Evolutionary conservation across 2,329 filamentous ascomycete genomes (phyloP), one percentile per base, ranked within the genome.

Genomic region (Pseudogymnoascus sp.): DNA sequence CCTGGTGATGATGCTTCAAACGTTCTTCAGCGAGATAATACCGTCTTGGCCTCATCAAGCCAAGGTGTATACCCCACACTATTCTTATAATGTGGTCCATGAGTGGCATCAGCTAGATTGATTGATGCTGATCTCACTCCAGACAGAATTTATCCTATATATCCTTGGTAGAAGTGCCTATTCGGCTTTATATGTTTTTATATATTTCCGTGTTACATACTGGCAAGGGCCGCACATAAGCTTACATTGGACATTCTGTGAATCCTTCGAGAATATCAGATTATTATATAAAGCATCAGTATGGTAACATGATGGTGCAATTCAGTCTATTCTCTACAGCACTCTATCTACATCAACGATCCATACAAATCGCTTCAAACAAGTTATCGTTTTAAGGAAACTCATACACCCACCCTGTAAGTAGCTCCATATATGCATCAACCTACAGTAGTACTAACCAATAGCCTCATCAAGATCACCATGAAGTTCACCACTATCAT

Each of bases 401-500:
- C 22, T 26, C 28, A 3, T 8, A 56, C n/a, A 22, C 4, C 26
- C 2, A 33, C 19, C 26, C 26, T 11, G 50, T 33, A 56, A 56
- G 50, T 33, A 56, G n/a, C 28, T 31, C 4, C 26, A 56, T 33
- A 33, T 2, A 26, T 10, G 22, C 43, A 28, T 28, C 43, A 50
- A 50, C 43, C 14, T 2, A 28, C 38, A 50, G 12, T 16, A 16
- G 14, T 50, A 28, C 8, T 50, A 50, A 50, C 24, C 43, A 46
- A 46, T 28, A 28, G 3, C 14, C 14, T 2, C 26, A 33, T 33
- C 26, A 56, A 53, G 50, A 12, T 56, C 50, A 56, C 26, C 50
- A 56, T 56, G 50, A 56, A 56, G 50, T 56, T 56, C 28, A 56
- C 50, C n/a, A 56, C 50, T 12, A 4, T 56, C 50, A 31, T 56